These are phyloP conservation scores for Fraxinus latifolia DNA, from an alignment of 305 asterid genomes.

Conservation along the genomic window DNA sequence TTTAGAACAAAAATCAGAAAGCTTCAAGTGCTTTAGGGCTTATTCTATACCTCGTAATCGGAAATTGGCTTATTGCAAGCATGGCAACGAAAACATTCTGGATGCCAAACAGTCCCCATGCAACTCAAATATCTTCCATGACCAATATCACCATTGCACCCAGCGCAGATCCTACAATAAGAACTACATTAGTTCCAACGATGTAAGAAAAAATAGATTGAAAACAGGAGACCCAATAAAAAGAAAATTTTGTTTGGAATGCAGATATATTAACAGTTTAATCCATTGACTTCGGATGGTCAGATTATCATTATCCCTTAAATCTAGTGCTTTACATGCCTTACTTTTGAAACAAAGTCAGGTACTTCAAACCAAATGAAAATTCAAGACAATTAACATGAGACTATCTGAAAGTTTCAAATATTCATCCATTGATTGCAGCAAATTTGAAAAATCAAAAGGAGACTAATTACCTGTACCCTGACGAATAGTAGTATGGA, in stretches of 20 bases:
- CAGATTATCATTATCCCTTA: background rate
- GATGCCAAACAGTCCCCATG: conserved; percentile 98
- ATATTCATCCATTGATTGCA: background rate
- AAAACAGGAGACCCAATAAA: background rate
- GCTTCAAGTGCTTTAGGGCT: conserved; percentile 8
- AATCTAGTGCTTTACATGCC: background rate
- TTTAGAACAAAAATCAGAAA: conserved; percentile 12
- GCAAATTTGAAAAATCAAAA: background rate
- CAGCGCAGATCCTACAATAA: conserved; percentile 72
- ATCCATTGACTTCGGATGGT: background rate
- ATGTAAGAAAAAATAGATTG: background rate
- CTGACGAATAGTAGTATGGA: conserved; percentile 52
- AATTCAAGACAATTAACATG: background rate
- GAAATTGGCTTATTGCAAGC: conserved; percentile 81
- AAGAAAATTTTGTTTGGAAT: background rate
- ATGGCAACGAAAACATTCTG: conserved; percentile 84
- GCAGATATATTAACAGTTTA: background rate
- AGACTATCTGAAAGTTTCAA: background rate
- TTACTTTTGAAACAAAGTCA: background rate
- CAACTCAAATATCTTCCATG: conserved; percentile 82
- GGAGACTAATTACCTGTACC: conserved; percentile 53
- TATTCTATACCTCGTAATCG: conserved; percentile 76
- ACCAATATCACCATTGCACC: conserved; percentile 83
- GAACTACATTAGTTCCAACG: conserved; percentile 21
- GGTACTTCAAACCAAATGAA: background rate